Percentiles rank a stretch among this genome's conserved stretches.
phyloP scores from a whole-genome alignment of 257 asterid species.

The Solanum etuberosum region DNA sequence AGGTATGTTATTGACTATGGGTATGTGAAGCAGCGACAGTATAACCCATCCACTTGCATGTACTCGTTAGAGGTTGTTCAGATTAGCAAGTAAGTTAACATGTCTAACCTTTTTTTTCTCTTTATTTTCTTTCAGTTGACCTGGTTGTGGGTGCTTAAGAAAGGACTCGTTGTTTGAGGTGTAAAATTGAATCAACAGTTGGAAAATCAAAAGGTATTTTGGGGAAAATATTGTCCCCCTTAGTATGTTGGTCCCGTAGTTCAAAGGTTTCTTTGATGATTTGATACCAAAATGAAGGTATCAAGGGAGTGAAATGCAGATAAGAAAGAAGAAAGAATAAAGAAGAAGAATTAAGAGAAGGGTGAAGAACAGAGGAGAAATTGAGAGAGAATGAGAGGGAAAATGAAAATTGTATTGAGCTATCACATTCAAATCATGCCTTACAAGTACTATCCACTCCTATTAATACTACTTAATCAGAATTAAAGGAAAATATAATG shows the following conservation, averaged over 20 bases:
- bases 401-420: no score
- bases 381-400: no score
- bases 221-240: not conserved
- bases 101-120: not conserved
- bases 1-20: slow-evolving; percentile 95
- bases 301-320: no score
- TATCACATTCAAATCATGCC: no score
- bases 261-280: not conserved
- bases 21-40: slow-evolving; percentile 91
- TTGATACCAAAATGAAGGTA: not conserved
- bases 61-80: slow-evolving; percentile 88
- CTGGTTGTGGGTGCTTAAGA: not conserved
- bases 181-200: not conserved
- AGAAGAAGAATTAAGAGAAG: no score
- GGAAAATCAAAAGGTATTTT: not conserved
- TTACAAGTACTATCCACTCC: no score
- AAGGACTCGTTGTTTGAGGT: not conserved
- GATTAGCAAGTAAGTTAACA: slow-evolving; percentile 78
- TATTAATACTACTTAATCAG: no score
- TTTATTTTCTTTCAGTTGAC: not conserved
- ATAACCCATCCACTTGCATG: slow-evolving; percentile 95
- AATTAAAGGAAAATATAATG: no score
- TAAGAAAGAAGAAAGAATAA: no score
- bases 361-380: no score
- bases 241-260: not conserved